Conservation (phyloP, 305 asterid species). For the Coffea humblotiana region DNA sequence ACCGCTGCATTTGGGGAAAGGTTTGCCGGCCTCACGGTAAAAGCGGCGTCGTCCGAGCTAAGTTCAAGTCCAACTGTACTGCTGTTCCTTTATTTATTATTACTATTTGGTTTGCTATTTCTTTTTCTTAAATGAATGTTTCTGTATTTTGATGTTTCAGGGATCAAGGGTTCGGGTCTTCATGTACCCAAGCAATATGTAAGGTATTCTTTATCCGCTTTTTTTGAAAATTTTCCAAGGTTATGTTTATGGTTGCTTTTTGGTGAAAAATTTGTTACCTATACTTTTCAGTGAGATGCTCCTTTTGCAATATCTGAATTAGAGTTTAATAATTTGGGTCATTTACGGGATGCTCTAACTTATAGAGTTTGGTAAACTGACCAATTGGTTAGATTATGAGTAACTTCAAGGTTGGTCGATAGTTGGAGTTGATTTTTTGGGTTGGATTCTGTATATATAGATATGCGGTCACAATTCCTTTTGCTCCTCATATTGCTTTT, state of each 20-base stretch:
- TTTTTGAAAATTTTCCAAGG: background rate
- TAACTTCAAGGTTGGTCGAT: background rate
- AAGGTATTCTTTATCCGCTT: background rate
- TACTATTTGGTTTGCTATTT: too few relatives aligned
- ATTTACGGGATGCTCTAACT: background rate
- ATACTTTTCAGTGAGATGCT: too few relatives aligned
- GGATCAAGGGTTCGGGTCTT: slow-evolving; percentile 77
- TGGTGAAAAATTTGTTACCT: background rate
- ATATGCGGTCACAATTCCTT: background rate
- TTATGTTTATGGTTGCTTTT: background rate
- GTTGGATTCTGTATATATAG: background rate
- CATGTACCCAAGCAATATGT: too few relatives aligned
- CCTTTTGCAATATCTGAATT: background rate
- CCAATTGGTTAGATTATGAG: background rate
- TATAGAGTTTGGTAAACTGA: background rate
- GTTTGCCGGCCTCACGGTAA: slow-evolving; percentile 82
- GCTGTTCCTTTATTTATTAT: background rate
- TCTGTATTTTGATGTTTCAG: slow-evolving; percentile 26
- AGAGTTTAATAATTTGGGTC: background rate
- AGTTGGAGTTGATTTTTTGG: background rate
- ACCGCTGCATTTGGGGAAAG: slow-evolving; percentile 95
- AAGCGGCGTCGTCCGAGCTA: slow-evolving; percentile 82
- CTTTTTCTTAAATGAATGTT: too few relatives aligned
- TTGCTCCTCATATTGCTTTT: background rate
- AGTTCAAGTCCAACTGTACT: background rate